A percentile compares a stretch with the other conserved stretches of the same genome.
These are phyloP conservation scores for Hydnomerulius pinastri DNA, from an alignment of 768 basidiomycete genomes.

Conservation along the genomic window DNA sequence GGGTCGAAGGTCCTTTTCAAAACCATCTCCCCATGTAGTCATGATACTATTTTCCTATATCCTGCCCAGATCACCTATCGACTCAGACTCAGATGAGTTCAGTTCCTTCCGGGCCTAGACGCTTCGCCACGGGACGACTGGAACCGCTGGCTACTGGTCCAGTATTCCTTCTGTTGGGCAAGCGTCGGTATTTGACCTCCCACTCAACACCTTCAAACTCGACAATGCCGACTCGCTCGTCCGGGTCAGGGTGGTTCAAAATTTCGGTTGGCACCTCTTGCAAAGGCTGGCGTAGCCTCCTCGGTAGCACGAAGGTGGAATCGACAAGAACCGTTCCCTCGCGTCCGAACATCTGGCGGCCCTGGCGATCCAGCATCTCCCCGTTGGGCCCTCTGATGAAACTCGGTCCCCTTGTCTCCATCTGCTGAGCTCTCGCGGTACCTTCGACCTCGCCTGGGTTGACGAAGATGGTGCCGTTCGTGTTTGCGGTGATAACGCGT, in stretches of 20 bases:
- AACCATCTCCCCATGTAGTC: neutral
- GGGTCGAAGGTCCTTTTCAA: neutral
- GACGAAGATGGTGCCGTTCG: slow-evolving; percentile 12
- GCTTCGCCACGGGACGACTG: neutral
- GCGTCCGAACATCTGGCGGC: slow-evolving; percentile 22
- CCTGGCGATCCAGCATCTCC: slow-evolving; percentile 19
- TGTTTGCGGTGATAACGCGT: slow-evolving; percentile 7
- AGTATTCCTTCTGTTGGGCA: neutral
- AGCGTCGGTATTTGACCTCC: neutral
- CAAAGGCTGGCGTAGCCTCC: neutral
- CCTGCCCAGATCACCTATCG: neutral
- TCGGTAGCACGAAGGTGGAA: neutral
- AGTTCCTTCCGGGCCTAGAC: slow-evolving; percentile 26
- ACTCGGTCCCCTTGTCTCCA: neutral
- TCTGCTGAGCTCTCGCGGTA: neutral
- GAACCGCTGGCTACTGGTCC: neutral
- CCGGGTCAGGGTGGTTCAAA: neutral
- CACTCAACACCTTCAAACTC: neutral
- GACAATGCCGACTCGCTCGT: slow-evolving; percentile 4
- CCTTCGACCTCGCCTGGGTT: neutral
- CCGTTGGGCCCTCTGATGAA: slow-evolving; percentile 19
- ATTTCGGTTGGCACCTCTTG: neutral
- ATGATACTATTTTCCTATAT: neutral
- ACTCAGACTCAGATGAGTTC: slow-evolving; percentile 21
- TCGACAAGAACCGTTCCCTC: slow-evolving; percentile 14